phyloP scores from a whole-genome alignment of 345 rosid genomes.

The Citrus sp. region DNA sequence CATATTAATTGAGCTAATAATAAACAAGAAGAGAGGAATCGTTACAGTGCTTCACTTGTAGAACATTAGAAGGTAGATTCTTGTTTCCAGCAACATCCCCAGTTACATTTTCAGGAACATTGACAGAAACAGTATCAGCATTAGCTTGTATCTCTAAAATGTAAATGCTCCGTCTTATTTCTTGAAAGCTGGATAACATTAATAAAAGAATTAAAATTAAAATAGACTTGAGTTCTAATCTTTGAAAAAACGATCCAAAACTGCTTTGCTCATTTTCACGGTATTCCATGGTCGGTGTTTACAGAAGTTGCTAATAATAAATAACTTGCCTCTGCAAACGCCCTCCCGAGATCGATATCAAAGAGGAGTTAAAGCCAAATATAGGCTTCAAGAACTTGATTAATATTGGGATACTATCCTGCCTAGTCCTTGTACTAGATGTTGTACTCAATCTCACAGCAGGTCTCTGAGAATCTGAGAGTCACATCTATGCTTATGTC shows the following conservation, averaged over 20 bases:
- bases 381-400: slow-evolving; percentile 82
- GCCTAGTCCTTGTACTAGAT: slow-evolving; percentile 60
- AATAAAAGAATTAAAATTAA: slow-evolving; percentile 13
- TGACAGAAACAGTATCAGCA: slow-evolving; percentile 41
- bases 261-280: background rate
- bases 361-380: slow-evolving; percentile 78
- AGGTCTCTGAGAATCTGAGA: slow-evolving; percentile 80
- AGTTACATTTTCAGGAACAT: slow-evolving; percentile 72
- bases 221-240: background rate
- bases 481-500: slow-evolving; percentile 17
- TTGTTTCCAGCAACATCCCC: slow-evolving; percentile 87
- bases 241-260: background rate
- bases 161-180: slow-evolving; percentile 59
- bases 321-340: slow-evolving; percentile 65
- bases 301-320: slow-evolving; percentile 8
- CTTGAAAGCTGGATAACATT: slow-evolving; percentile 56
- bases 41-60: slow-evolving; percentile 84
- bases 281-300: background rate
- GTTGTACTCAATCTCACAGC: slow-evolving; percentile 69
- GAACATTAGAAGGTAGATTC: slow-evolving; percentile 66
- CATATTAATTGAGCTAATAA: background rate
- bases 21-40: background rate
- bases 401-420: slow-evolving; percentile 48
- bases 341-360: slow-evolving; percentile 71
- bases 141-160: slow-evolving; percentile 57